A percentile compares a stretch with the other conserved stretches of the same genome.
Evolutionary conservation across 495 filamentous ascomycete genomes (phyloP).

Genomic region (Extremus antarcticus): DNA sequence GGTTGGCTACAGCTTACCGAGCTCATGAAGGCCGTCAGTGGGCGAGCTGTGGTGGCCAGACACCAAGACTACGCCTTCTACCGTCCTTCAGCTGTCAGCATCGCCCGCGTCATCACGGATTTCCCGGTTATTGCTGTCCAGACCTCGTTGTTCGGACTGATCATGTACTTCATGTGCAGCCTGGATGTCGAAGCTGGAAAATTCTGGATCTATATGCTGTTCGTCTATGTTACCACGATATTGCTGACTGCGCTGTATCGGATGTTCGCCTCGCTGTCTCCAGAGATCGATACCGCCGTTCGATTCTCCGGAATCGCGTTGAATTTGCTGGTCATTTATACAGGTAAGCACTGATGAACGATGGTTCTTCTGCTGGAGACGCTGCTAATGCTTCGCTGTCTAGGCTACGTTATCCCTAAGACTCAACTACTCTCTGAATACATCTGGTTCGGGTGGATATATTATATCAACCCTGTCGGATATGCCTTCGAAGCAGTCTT

Average conservation of each 20-base stretch:
- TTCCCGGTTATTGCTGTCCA: conserved; percentile 55
- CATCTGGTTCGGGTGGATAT: conserved; percentile 51
- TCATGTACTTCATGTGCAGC: conserved; percentile 21
- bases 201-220: conserved; percentile 63
- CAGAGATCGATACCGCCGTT: conserved; percentile 62
- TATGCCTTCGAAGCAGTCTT: conserved; percentile 52
- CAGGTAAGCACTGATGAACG: too few species aligned
- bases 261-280: conserved; percentile 65
- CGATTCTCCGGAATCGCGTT: conserved; percentile 58
- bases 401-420: conserved; percentile 44
- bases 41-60: conserved; percentile 50
- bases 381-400: too few species aligned
- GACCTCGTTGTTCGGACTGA: conserved; percentile 46
- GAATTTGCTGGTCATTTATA: conserved; percentile 49
- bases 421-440: conserved; percentile 32
- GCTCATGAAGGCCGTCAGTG: conserved; percentile 56
- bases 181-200: conserved; percentile 44
- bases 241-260: conserved; percentile 60
- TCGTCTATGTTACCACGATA: conserved; percentile 59
- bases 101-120: conserved; percentile 59
- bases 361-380: too few species aligned
- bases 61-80: conserved; percentile 72
- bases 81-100: conserved; percentile 57
- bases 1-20: conserved; percentile 66
- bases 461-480: conserved; percentile 42